Evolutionary conservation across 257 asterid species (phyloP).

Genomic region (Solanum arcanum): DNA sequence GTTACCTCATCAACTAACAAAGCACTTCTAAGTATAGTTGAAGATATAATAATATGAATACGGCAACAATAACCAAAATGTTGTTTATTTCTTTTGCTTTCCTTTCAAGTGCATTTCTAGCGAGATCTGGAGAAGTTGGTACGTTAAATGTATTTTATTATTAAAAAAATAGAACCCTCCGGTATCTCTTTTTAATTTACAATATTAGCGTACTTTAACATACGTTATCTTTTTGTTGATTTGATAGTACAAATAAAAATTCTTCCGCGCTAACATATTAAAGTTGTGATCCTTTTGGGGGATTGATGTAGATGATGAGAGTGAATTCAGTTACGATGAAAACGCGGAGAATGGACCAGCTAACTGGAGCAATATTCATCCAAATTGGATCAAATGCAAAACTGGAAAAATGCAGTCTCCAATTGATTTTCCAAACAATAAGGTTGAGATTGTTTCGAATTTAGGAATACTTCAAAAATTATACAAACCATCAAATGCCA

Average conservation of each 20-base stretch:
- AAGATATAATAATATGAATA: not conserved
- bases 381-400: slow-evolving; percentile 52
- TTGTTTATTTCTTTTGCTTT: not conserved
- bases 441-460: slow-evolving; percentile 37
- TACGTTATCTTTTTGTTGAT: not conserved
- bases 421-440: slow-evolving; percentile 36
- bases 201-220: not conserved
- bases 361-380: slow-evolving; percentile 51
- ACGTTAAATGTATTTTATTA: not conserved
- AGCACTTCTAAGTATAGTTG: not conserved
- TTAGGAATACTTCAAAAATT: slow-evolving; percentile 29
- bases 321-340: slow-evolving; percentile 41
- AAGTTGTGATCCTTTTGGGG: not conserved
- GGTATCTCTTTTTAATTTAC: not conserved
- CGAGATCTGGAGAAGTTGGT: slow-evolving; percentile 44
- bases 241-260: not conserved
- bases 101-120: slow-evolving; percentile 1
- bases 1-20: not conserved
- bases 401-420: slow-evolving; percentile 64
- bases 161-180: not conserved
- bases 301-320: slow-evolving; percentile 41
- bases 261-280: accelerated
- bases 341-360: slow-evolving; percentile 39
- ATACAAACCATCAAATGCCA: slow-evolving; percentile 45
- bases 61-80: not conserved